A percentile compares a stretch with the other conserved stretches of the same genome.
phyloP scores from a whole-genome alignment of 768 basidiomycete species.

The Boletus pseudo-olivaceus region DNA sequence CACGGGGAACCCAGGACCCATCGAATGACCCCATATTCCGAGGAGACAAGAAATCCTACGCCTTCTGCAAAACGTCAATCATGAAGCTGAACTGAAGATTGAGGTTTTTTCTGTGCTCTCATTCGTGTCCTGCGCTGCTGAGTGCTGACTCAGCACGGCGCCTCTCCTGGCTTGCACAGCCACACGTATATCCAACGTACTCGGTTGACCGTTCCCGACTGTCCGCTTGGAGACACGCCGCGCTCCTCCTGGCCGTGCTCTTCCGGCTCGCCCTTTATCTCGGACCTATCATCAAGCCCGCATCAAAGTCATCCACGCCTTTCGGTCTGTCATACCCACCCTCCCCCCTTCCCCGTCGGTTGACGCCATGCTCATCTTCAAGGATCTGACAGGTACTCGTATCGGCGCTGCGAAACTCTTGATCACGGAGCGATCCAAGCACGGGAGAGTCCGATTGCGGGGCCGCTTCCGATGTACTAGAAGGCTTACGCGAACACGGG shows the following conservation, averaged over 20 bases:
- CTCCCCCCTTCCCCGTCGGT: too few relatives aligned
- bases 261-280: slow-evolving; percentile 45
- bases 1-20: too few relatives aligned
- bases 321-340: slow-evolving; percentile 44
- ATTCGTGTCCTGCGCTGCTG: too few relatives aligned
- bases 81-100: too few relatives aligned
- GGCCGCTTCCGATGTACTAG: slow-evolving; percentile 46
- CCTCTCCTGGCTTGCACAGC: too few relatives aligned
- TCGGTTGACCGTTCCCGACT: slow-evolving; percentile 33
- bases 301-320: slow-evolving; percentile 55
- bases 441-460: slow-evolving; percentile 65
- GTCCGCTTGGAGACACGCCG: slow-evolving; percentile 44
- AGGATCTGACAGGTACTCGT: slow-evolving; percentile 66
- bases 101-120: too few relatives aligned
- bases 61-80: too few relatives aligned
- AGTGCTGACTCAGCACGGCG: too few relatives aligned
- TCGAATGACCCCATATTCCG: too few relatives aligned
- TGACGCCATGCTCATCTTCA: background rate
- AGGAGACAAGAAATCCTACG: too few relatives aligned
- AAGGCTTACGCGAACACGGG: too few relatives aligned
- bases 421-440: slow-evolving; percentile 70
- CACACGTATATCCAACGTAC: too few relatives aligned
- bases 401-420: slow-evolving; percentile 82
- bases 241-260: slow-evolving; percentile 39
- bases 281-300: slow-evolving; percentile 17